A percentile compares a stretch with the other conserved stretches of the same genome.
Evolutionary conservation across 1,139 yeast genomes (phyloP).

Genomic region (Candida labiduridarum): DNA sequence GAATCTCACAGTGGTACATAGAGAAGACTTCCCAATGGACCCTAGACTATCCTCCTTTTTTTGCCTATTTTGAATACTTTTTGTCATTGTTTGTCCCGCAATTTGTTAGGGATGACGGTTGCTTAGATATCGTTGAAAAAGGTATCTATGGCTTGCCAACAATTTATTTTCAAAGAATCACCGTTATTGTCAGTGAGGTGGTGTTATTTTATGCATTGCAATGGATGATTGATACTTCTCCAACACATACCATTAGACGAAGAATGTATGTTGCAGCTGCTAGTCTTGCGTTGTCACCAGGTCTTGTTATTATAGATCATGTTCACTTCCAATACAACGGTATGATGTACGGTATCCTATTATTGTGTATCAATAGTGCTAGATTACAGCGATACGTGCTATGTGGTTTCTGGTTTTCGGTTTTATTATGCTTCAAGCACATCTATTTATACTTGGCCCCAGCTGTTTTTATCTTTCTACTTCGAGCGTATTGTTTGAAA

Average conservation of each 20-base stretch:
- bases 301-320: conserved; percentile 83
- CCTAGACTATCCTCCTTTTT: conserved; percentile 94
- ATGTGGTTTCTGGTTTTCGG: conserved; percentile 76
- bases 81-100: conserved; percentile 73
- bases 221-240: conserved; percentile 62
- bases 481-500: conserved; percentile 69
- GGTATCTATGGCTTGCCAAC: conserved; percentile 81
- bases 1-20: conserved; percentile 77
- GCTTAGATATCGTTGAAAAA: conserved; percentile 65
- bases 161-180: conserved; percentile 73
- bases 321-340: conserved; percentile 96
- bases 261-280: conserved; percentile 78
- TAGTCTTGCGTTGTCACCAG: conserved; percentile 86
- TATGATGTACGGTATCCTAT: conserved; percentile 81
- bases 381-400: conserved; percentile 55
- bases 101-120: conserved; percentile 69
- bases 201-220: conserved; percentile 72
- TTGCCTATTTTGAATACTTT: conserved; percentile 90
- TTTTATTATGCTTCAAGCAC: conserved; percentile 88
- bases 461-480: conserved; percentile 79
- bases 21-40: conserved; percentile 94
- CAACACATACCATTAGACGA: conserved; percentile 28
- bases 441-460: conserved; percentile 93
- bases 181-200: conserved; percentile 79
- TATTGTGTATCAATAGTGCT: conserved; percentile 74